A percentile compares a stretch with the other conserved stretches of the same genome.
phyloP scores from a whole-genome alignment of 108 stramenopile genomes.

The Fragilaria crotonensis region DNA sequence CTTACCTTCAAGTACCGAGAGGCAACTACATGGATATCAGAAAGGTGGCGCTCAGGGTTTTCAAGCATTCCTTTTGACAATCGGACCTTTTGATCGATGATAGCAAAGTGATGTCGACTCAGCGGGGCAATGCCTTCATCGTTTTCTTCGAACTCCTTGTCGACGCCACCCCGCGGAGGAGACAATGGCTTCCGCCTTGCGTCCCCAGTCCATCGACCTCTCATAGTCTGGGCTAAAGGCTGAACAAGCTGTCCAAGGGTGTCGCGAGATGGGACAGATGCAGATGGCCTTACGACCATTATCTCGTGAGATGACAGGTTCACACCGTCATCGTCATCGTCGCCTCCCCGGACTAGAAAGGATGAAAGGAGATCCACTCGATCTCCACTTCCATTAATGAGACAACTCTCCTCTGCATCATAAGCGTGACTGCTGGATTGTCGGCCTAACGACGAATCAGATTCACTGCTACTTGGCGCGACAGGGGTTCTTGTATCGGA shows the following conservation, averaged over 20 bases:
- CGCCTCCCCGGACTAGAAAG: background rate
- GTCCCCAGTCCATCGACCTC: too few species aligned
- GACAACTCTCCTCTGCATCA: conserved; percentile 22
- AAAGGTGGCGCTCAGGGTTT: conserved; percentile 3
- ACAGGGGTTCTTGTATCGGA: background rate
- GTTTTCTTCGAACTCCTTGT: conserved; percentile 24
- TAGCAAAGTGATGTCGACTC: conserved; percentile 16
- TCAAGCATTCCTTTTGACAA: conserved; percentile 8
- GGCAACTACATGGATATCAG: conserved; percentile 12
- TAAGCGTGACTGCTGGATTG: too few species aligned
- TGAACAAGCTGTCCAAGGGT: too few species aligned
- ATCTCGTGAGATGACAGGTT: conserved; percentile 1
- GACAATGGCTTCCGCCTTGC: too few species aligned
- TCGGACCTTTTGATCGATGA: conserved; percentile 2
- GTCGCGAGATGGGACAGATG: too few species aligned
- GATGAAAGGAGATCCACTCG: background rate
- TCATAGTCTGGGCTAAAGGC: too few species aligned
- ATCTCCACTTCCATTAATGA: conserved; percentile 7
- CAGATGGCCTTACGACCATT: conserved; percentile 1
- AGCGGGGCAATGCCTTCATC: conserved; percentile 60
- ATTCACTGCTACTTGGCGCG: background rate
- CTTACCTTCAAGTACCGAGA: conserved; percentile 14
- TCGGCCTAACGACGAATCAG: background rate
- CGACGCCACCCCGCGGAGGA: too few species aligned
- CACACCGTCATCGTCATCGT: background rate